Evolutionary conservation across 179 eudicot species (phyloP).

Genomic region (Sideroxylon spinosum): DNA sequence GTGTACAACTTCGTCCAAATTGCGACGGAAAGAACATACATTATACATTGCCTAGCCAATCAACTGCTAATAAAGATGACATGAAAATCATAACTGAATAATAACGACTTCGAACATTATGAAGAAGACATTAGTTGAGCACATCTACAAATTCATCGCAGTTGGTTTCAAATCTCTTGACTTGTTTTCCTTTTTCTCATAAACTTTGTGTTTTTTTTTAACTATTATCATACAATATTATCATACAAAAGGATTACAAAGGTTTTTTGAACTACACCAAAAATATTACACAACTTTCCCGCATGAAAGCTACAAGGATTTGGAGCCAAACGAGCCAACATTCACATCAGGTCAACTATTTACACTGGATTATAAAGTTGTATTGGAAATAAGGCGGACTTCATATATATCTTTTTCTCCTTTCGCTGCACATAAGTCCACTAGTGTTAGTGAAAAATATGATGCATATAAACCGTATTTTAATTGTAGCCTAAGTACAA

Average conservation of each 20-base stretch:
- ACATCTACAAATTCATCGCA: not conserved
- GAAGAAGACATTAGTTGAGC: no score
- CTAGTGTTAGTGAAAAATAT: not conserved
- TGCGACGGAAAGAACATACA: no score
- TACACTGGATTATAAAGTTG: constrained; percentile 23
- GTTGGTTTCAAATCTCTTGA: not conserved
- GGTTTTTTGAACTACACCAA: not conserved
- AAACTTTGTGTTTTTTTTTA: not conserved
- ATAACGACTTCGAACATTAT: no score
- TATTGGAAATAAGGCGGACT: constrained; percentile 81
- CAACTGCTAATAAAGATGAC: no score
- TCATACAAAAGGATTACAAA: not conserved
- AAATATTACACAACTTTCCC: not conserved
- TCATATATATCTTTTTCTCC: constrained; percentile 65
- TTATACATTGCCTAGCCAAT: no score
- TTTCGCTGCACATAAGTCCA: constrained; percentile 46
- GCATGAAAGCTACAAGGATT: not conserved
- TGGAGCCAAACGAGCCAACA: not conserved
- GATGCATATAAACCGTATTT: not conserved
- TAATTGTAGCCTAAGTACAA: not conserved
- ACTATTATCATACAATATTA: not conserved
- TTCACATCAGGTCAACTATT: constrained; percentile 1
- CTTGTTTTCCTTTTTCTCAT: not conserved
- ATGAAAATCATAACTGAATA: no score
- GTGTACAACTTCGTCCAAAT: no score